phyloP scores from a whole-genome alignment of 371 early-diverging fungal species.

The Mortierella sp. region DNA sequence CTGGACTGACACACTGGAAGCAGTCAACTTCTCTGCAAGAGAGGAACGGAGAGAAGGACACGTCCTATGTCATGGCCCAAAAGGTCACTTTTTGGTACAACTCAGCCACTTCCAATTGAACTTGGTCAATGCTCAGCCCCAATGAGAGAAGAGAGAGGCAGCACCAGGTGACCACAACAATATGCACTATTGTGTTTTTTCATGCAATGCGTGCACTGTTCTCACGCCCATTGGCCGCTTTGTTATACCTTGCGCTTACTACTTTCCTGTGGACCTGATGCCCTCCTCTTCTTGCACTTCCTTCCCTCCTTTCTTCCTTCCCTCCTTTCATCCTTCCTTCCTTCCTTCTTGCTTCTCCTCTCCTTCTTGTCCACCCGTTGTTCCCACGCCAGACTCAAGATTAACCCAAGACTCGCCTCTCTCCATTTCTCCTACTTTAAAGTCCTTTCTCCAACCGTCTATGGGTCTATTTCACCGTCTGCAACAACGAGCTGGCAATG shows the following conservation, averaged over 20 bases:
- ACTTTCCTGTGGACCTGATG: background rate
- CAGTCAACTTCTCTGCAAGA: background rate
- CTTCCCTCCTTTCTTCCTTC: background rate
- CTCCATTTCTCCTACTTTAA: background rate
- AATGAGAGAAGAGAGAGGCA: background rate
- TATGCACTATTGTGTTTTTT: background rate
- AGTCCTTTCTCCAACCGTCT: background rate
- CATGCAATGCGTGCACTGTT: background rate
- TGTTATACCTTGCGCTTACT: background rate
- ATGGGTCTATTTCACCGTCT: background rate
- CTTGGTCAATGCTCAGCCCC: background rate
- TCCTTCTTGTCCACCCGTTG: background rate
- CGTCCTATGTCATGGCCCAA: background rate
- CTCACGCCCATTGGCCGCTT: constrained; percentile 6
- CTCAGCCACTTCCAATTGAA: constrained; percentile 1
- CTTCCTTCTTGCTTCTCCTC: background rate
- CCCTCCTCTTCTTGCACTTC: background rate
- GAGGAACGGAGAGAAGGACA: background rate
- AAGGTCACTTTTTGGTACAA: background rate
- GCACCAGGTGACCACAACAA: background rate
- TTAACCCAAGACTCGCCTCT: background rate
- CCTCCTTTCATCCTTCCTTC: background rate
- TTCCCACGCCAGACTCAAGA: background rate
- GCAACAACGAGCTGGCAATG: constrained; percentile 1
- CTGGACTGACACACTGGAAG: constrained; percentile 1